Evolutionary conservation across 139 green algal genomes (phyloP).

Genomic region (Medakamo hakoo): DNA sequence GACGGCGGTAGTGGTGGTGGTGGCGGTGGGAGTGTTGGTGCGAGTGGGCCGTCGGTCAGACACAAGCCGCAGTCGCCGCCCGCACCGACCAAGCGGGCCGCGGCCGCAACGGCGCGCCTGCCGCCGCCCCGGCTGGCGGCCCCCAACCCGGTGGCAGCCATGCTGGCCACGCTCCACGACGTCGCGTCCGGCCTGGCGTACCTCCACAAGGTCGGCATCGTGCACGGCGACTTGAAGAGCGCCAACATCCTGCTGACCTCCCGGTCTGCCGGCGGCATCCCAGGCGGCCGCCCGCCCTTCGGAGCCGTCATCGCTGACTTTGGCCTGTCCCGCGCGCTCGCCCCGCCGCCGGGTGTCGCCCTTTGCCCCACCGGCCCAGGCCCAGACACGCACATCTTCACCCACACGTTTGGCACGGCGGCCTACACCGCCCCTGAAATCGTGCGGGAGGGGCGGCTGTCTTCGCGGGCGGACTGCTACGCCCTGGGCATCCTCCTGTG

Average conservation of each 20-base stretch:
- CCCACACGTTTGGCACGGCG: slow-evolving; percentile 27
- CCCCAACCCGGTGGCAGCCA: too few species aligned
- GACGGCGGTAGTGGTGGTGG: too few species aligned
- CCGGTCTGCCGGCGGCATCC: too few species aligned
- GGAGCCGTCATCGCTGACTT: slow-evolving; percentile 46
- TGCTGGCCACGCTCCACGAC: slow-evolving; percentile 14
- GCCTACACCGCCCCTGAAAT: slow-evolving; percentile 57
- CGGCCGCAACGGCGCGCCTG: too few species aligned
- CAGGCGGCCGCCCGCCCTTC: slow-evolving; percentile 26
- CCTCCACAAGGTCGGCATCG: slow-evolving; percentile 19
- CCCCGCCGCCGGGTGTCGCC: too few species aligned
- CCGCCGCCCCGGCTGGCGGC: too few species aligned
- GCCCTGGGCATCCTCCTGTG: slow-evolving; percentile 25
- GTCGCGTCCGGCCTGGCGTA: slow-evolving; percentile 25
- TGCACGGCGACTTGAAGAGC: slow-evolving; percentile 36
- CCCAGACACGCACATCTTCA: slow-evolving; percentile 8
- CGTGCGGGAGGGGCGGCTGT: slow-evolving; percentile 17
- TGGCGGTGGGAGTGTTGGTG: too few species aligned
- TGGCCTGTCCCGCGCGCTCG: slow-evolving; percentile 32
- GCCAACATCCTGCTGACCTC: too few species aligned
- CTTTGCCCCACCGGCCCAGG: too few species aligned
- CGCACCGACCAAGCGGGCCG: too few species aligned
- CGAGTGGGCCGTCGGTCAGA: too few species aligned
- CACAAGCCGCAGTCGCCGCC: too few species aligned
- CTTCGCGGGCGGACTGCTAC: slow-evolving; percentile 16